These are phyloP conservation scores for Yarrowia phangngaensis DNA, from an alignment of 805 yeast species.

Conservation along the genomic window DNA sequence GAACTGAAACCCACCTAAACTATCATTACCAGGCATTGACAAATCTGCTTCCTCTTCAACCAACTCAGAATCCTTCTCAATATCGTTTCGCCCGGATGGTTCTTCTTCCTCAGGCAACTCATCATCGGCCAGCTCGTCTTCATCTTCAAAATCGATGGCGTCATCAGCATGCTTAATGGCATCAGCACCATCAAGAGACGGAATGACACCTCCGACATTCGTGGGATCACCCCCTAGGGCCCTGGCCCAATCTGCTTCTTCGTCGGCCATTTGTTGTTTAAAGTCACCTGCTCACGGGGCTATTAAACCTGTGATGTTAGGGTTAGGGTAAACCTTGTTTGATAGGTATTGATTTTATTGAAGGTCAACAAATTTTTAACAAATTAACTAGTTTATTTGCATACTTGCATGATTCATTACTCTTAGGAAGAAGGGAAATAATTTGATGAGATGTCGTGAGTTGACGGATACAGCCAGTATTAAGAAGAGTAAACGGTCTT, in stretches of 20 bases:
- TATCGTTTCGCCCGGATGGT: slow-evolving; percentile 1
- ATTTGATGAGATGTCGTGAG: no score
- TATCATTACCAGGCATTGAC: slow-evolving; percentile 2
- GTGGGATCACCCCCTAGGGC: slow-evolving; percentile 25
- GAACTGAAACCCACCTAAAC: slow-evolving; percentile 22
- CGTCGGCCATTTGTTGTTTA: slow-evolving; percentile 23
- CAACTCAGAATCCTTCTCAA: slow-evolving; percentile 25
- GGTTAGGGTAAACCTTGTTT: no score
- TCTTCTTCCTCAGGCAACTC: slow-evolving; percentile 47
- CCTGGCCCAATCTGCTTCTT: slow-evolving; percentile 22
- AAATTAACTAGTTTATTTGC: no score
- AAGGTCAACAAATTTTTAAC: no score
- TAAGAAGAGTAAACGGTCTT: no score
- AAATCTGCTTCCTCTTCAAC: slow-evolving; percentile 5
- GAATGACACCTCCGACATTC: slow-evolving; percentile 13
- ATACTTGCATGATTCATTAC: no score
- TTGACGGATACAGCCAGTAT: no score
- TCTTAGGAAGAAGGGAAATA: no score
- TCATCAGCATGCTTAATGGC: slow-evolving; percentile 73
- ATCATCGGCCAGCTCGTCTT: slow-evolving; percentile 91
- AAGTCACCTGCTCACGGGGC: no score
- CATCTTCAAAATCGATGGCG: slow-evolving; percentile 91
- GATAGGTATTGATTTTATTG: no score
- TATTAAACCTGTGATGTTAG: no score
- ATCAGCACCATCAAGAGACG: slow-evolving; percentile 23